These are phyloP conservation scores for Lecanicillium sp. DNA, from an alignment of 2,329 filamentous ascomycete species.

Conservation along the genomic window DNA sequence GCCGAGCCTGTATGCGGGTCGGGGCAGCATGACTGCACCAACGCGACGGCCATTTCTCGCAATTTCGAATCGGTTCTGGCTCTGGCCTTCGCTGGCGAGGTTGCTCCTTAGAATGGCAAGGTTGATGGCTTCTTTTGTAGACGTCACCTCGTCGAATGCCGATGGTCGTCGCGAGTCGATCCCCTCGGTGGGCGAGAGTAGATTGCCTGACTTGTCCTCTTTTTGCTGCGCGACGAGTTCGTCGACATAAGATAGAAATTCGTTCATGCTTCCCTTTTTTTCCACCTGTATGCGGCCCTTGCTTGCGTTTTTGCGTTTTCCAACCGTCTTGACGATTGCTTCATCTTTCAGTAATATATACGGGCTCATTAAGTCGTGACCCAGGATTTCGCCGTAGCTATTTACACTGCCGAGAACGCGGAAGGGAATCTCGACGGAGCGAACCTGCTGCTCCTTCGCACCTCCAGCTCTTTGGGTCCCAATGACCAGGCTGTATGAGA, in stretches of 20 bases:
- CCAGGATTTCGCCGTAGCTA: constrained; percentile 77
- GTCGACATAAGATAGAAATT: constrained; percentile 73
- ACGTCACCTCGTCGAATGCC: constrained; percentile 48
- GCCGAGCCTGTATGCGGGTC: constrained; percentile 82
- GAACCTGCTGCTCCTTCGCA: constrained; percentile 72
- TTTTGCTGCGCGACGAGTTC: constrained; percentile 59
- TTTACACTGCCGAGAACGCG: constrained; percentile 91
- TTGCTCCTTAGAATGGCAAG: constrained; percentile 83
- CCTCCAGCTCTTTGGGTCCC: constrained; percentile 83
- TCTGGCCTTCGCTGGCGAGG: constrained; percentile 60
- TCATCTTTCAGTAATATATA: constrained; percentile 85
- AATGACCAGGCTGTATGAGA: constrained; percentile 83
- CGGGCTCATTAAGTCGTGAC: constrained; percentile 90
- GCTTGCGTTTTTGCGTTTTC: constrained; percentile 23
- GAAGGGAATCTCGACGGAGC: constrained; percentile 88
- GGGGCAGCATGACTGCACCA: constrained; percentile 80
- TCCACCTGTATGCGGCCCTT: constrained; percentile 21
- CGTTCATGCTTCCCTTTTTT: constrained; percentile 44
- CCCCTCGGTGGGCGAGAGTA: constrained; percentile 66
- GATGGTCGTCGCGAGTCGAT: constrained; percentile 51
- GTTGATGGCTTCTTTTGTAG: constrained; percentile 81
- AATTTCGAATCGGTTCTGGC: constrained; percentile 92
- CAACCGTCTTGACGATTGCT: constrained; percentile 54
- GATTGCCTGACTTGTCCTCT: constrained; percentile 48
- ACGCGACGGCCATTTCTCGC: constrained; percentile 87